Base-by-base conservation (phyloP, 345 rosid species). In the Stellera chamaejasme region DNA sequence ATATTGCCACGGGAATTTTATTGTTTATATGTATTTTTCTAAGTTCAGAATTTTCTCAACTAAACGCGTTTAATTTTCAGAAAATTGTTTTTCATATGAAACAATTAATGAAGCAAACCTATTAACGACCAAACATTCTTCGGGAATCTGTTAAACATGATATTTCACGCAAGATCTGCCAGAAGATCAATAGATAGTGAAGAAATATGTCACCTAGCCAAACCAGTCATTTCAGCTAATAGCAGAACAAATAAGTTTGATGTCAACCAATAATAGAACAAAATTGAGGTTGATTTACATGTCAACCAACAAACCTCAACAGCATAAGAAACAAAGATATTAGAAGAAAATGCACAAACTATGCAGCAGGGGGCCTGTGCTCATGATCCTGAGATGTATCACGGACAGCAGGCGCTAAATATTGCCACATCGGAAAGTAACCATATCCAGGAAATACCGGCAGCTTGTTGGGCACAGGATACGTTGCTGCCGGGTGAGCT, bases 291-390 rank as follows among this genome's bases (percentile, higher is more conserved):
- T 60, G 54, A 76, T 71, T 61, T 76, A 72, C 75, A 66, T 26
- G 48, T 44, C 12, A 41, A 36, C n/a, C 27, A 49, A 23, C 19
- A 3, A 32, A 5, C 7, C 39, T 32, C 39, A 14, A 41, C 14
- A 32, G 10, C 2, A 36, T 13, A 43, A 46, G 52, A 60, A 26
- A 65, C 45, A 23, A 13, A 16, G n/a, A 13, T 5, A 7, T 58
- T 16, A 1, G 32, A 52, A 39, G 4, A 12, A 56, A 2, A 12
- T 19, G 23, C 23, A 19, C 23, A 49, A 28, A 52, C 68, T 82
- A 85, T 10, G 93, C 99, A 56, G 96, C 99, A n/a, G 99, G 97
- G 42, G 99, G 96, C 80, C 94, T 80, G 43, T 84, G 91, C 69
- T 86, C 91, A 47, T 89, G 96, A 77, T 93, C 97, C 56, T 76